Conservation (phyloP, 2,329 filamentous ascomycete species). For the Cladophialophora chaetospira region DNA sequence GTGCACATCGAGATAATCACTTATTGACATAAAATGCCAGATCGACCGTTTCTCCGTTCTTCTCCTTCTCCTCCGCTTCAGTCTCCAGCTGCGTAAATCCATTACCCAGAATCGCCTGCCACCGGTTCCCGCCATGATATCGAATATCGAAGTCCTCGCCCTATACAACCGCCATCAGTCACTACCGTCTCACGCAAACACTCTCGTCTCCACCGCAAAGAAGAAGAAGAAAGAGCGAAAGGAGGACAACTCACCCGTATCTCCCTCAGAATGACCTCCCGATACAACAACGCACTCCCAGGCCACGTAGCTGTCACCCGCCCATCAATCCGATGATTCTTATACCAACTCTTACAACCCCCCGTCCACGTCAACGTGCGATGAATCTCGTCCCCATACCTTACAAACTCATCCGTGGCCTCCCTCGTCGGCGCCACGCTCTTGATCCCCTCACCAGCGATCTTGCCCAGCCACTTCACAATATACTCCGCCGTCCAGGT, state of each 20-base stretch:
- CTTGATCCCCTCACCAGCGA: slow-evolving; percentile 39
- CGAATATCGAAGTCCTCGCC: slow-evolving; percentile 34
- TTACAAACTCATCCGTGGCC: slow-evolving; percentile 39
- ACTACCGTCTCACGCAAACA: too few species aligned
- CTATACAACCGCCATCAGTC: neutral
- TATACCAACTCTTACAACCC: slow-evolving; percentile 29
- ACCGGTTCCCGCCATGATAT: slow-evolving; percentile 21
- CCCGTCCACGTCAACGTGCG: slow-evolving; percentile 35
- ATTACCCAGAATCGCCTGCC: slow-evolving; percentile 40
- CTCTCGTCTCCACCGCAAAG: neutral
- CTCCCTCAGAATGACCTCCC: slow-evolving; percentile 37
- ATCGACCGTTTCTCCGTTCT: slow-evolving; percentile 19
- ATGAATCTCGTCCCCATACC: slow-evolving; percentile 39
- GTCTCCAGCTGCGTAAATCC: slow-evolving; percentile 45
- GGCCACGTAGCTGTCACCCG: slow-evolving; percentile 27
- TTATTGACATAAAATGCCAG: slow-evolving; percentile 22
- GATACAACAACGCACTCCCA: slow-evolving; percentile 38
- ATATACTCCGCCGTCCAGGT: slow-evolving; percentile 37
- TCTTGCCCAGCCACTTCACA: slow-evolving; percentile 38
- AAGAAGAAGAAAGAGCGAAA: neutral
- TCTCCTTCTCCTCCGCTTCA: slow-evolving; percentile 15
- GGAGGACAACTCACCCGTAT: slow-evolving; percentile 30
- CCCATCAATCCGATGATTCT: slow-evolving; percentile 24
- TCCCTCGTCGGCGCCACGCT: slow-evolving; percentile 35
- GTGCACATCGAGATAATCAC: too few species aligned